Conservation (phyloP, 441 rosid genomes). For the Syzygium syzygioides region DNA sequence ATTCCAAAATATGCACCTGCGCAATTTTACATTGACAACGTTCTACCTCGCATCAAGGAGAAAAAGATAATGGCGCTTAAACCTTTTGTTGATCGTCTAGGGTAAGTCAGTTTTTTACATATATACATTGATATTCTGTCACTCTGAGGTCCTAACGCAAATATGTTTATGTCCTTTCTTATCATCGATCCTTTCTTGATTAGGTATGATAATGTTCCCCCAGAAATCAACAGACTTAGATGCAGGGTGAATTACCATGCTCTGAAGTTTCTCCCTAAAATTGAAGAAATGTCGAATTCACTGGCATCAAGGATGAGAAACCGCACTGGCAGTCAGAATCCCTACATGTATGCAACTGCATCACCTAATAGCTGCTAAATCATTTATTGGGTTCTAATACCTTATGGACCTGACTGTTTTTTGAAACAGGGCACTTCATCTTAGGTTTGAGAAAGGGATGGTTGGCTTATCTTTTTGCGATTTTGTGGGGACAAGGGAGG, state of each 20-base stretch:
- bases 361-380: conserved; percentile 10
- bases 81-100: conserved; percentile 98
- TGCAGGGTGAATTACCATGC: conserved; percentile 99
- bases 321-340: conserved; percentile 81
- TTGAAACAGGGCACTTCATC: conserved; percentile 88
- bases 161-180: neutral
- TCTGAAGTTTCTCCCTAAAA: conserved; percentile 85
- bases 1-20: conserved; percentile 98
- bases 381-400: neutral
- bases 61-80: conserved; percentile 96
- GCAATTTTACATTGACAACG: conserved; percentile 92
- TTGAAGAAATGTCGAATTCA: conserved; percentile 85
- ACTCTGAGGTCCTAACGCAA: neutral
- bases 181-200: conserved; percentile 6
- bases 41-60: conserved; percentile 92
- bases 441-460: conserved; percentile 99
- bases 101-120: conserved; percentile 39
- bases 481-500: conserved; percentile 95
- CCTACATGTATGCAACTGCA: conserved; percentile 62
- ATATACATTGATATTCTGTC: neutral
- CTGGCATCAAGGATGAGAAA: conserved; percentile 91
- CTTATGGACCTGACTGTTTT: conserved; percentile 6
- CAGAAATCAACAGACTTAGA: conserved; percentile 92
- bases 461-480: conserved; percentile 94
- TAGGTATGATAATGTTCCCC: conserved; percentile 97